Conservation (phyloP, 495 filamentous ascomycete species). For the Neurospora intermedia region DNA sequence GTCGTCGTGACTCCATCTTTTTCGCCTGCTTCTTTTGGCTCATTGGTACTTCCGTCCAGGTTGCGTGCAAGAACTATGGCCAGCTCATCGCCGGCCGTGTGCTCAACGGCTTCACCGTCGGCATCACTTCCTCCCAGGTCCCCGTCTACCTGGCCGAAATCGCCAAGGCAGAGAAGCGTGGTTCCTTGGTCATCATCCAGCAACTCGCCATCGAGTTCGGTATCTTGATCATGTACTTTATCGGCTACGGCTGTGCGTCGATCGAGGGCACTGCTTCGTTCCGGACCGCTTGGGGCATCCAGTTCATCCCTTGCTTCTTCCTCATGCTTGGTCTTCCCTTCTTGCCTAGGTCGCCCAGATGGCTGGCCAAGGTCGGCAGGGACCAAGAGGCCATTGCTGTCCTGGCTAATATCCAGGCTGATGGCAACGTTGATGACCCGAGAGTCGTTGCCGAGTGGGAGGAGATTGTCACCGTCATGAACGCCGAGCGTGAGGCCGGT, state of each 20-base stretch:
- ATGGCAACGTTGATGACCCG: slow-evolving; percentile 53
- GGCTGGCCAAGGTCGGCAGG: slow-evolving; percentile 60
- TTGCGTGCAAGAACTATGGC: slow-evolving; percentile 46
- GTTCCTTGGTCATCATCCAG: slow-evolving; percentile 62
- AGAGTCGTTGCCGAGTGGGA: slow-evolving; percentile 62
- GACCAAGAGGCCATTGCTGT: slow-evolving; percentile 55
- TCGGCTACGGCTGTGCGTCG: slow-evolving; percentile 44
- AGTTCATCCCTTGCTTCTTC: slow-evolving; percentile 55
- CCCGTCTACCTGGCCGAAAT: slow-evolving; percentile 77
- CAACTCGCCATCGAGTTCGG: slow-evolving; percentile 70
- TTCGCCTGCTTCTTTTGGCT: slow-evolving; percentile 63
- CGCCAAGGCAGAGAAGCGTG: slow-evolving; percentile 53
- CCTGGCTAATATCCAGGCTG: slow-evolving; percentile 59
- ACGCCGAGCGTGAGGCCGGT: slow-evolving; percentile 43
- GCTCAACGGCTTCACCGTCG: slow-evolving; percentile 61
- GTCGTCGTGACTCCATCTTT: slow-evolving; percentile 54
- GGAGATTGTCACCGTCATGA: slow-evolving; percentile 52
- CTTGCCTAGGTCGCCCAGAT: slow-evolving; percentile 60
- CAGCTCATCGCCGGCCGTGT: slow-evolving; percentile 61
- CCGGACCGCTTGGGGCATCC: slow-evolving; percentile 62
- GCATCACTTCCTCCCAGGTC: slow-evolving; percentile 66
- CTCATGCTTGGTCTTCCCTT: slow-evolving; percentile 57
- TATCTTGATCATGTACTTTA: slow-evolving; percentile 38
- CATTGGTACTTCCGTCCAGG: slow-evolving; percentile 57
- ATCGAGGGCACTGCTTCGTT: slow-evolving; percentile 54